These are phyloP conservation scores for Alternaria tenuissima DNA, from an alignment of 2,329 filamentous ascomycete genomes.

Conservation along the genomic window DNA sequence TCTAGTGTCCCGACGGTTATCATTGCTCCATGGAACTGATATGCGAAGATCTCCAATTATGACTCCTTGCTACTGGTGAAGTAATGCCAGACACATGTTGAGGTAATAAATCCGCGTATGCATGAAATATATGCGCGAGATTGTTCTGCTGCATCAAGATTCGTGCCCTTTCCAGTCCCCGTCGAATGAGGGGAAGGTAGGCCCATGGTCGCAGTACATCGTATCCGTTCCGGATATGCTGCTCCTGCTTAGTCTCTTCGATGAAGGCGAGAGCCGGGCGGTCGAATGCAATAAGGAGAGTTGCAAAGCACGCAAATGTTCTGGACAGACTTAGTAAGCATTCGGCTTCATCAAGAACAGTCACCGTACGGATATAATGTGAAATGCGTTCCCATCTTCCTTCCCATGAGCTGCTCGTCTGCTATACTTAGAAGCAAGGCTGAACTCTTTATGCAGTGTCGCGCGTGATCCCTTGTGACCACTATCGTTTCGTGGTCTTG, in stretches of 20 bases:
- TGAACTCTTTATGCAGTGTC: slow-evolving; percentile 18
- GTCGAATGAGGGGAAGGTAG: slow-evolving; percentile 29
- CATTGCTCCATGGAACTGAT: no score
- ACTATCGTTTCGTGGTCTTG: slow-evolving; percentile 25
- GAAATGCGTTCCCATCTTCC: slow-evolving; percentile 36
- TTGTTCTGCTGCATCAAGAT: slow-evolving; percentile 32
- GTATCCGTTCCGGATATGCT: slow-evolving; percentile 35
- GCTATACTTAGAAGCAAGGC: slow-evolving; percentile 30
- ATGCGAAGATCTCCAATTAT: background rate
- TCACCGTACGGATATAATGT: slow-evolving; percentile 19
- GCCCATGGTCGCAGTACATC: slow-evolving; percentile 32
- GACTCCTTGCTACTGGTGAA: slow-evolving; percentile 10
- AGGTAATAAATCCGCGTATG: slow-evolving; percentile 15
- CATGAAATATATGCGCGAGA: slow-evolving; percentile 22
- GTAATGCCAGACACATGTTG: slow-evolving; percentile 2
- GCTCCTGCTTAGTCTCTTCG: slow-evolving; percentile 31
- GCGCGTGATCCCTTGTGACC: slow-evolving; percentile 29
- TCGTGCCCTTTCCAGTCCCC: slow-evolving; percentile 29
- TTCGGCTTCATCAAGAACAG: no score
- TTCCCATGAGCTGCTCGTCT: slow-evolving; percentile 35
- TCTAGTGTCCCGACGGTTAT: no score
- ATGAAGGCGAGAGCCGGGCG: slow-evolving; percentile 29
- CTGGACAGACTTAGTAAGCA: no score
- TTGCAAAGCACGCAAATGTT: slow-evolving; percentile 31
- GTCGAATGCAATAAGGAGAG: slow-evolving; percentile 29